Evolutionary conservation across 192 early-diverging fungal genomes (phyloP), one percentile per base, ranked within the genome.

Genomic region (Ambispora gerdemannii): DNA sequence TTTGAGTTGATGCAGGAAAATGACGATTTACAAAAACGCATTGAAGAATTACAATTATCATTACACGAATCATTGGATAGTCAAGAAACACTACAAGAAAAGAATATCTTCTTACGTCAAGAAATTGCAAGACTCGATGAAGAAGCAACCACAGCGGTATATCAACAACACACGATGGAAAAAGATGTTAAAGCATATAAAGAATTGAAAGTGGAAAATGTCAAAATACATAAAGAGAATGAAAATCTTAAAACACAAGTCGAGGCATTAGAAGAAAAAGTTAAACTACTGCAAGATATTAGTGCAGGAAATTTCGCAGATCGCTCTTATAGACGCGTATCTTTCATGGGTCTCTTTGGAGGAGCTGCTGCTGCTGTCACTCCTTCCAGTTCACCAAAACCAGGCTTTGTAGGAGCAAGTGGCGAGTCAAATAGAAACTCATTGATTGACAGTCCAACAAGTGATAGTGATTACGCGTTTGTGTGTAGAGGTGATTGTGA

Each of bases 1-100:
- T 78, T 75, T 68, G 79, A 77, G 55, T 25, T 74, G 11, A 32
- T 74, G 15, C 78, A 79, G 34, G 68, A 73, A 49, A 50, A 34
- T 11, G 74, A 74, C 17, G 68, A 66, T 51, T 34, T 60, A 19
- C 27, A 51, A 33, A 55, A 73, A 31, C 59, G 72, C 8, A 11
- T 75, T 31, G 59, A 61, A 2, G 66, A 77, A 49, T 36, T 80
- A 0, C 68, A 75, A 36, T 52, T 62, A 13, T 33, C 49, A 36
- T 59, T 77, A 17, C 68, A 74, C 53, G 78, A 74, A 56, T 63
- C 77, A 15, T 67, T 67, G 27, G 71, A 78, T 32, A 62, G 60
- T 33, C 75, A 81, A 22, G 55, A 74, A 31, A 58, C 64, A 28
- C 66, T 76, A 8, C 56, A 74, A 10, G 78, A 81, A 13, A 75